These are phyloP conservation scores for Colletotrichum australisinense DNA, from an alignment of 2,329 filamentous ascomycete species.

Conservation along the genomic window DNA sequence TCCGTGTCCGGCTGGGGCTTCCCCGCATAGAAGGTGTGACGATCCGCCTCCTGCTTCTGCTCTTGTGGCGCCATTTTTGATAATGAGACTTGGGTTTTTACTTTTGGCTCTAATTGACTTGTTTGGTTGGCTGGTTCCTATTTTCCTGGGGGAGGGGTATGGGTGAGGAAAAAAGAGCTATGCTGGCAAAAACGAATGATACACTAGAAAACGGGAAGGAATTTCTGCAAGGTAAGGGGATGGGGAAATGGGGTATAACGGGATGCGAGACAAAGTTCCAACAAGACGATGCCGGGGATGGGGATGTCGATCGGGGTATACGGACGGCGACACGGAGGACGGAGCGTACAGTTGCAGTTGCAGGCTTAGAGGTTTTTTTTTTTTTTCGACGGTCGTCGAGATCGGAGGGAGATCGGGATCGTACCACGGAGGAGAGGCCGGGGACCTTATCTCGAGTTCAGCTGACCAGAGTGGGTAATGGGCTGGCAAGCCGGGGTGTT, in stretches of 20 bases:
- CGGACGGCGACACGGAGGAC: constrained; percentile 15
- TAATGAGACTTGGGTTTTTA: not conserved
- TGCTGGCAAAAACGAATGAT: not conserved
- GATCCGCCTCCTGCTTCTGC: constrained; percentile 28
- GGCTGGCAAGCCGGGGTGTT: constrained; percentile 3
- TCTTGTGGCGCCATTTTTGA: constrained; percentile 27
- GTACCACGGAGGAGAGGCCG: constrained; percentile 20
- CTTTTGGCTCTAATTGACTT: not conserved
- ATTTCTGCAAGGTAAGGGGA: not conserved
- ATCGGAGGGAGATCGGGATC: constrained; percentile 32
- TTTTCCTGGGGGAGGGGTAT: not conserved
- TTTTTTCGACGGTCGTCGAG: not conserved
- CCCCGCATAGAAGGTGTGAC: constrained; percentile 81
- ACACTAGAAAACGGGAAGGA: not conserved
- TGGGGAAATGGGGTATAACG: not conserved
- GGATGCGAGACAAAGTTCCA: not conserved
- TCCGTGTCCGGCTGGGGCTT: constrained; percentile 70
- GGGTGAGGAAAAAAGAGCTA: not conserved
- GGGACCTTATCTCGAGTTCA: constrained; percentile 23
- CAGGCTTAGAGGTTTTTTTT: not conserved
- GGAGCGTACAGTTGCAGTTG: constrained; percentile 1
- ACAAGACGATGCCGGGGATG: constrained; percentile 1
- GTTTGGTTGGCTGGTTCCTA: not conserved
- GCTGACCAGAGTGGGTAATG: constrained; percentile 18
- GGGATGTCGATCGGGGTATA: constrained; percentile 13